Evolutionary conservation across 371 early-diverging fungal genomes (phyloP), one percentile per base, ranked within the genome.

Genomic region (Mucor piriformis): DNA sequence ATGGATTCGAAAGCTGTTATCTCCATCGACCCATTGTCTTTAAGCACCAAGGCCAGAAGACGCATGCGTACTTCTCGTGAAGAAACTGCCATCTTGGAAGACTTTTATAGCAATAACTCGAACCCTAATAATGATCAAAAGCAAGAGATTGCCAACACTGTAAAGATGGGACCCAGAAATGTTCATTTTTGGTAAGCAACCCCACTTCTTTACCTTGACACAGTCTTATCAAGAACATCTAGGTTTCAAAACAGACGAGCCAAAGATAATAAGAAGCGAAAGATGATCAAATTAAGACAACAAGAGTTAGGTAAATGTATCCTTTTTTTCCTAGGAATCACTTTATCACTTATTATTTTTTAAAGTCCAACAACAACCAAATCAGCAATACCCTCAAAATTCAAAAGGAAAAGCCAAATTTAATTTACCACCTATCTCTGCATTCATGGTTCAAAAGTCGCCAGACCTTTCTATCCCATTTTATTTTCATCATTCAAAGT

Each of bases 181-280:
- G 59, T 73, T 35, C 70, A 73, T 18, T 73, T 69, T 34, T 73
- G 73, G 73, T 73, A 69, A 57, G 49, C n/a, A n/a, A n/a, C 33
- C 11, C 11, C 11, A 33, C 5, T 33, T 33, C 33, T 33, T 33
- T 33, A 15, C n/a, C 38, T 38, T 24, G 23, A 1, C 27, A 21
- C 37, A 16, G 16, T 6, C 8, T 7, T 21, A 49, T 27, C 49
- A 20, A 42, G 38, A 1, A 11, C 13, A 18, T 18, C 18, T 29
- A 69, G 73, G 70, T 69, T 69, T 47, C 70, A 73, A 47, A 73
- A 72, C 32, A 50, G 68, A 54, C 47, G 73, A 21, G 66, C 68
- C 29, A 67, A 64, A 16, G 70, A 69, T 11, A 69, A 65, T 12
- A 62, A 62, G 23, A 62, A 49, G 16, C 57, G 21, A 23, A 67